These are phyloP conservation scores for Leccinellum albellum DNA, from an alignment of 768 basidiomycete species.

Conservation along the genomic window DNA sequence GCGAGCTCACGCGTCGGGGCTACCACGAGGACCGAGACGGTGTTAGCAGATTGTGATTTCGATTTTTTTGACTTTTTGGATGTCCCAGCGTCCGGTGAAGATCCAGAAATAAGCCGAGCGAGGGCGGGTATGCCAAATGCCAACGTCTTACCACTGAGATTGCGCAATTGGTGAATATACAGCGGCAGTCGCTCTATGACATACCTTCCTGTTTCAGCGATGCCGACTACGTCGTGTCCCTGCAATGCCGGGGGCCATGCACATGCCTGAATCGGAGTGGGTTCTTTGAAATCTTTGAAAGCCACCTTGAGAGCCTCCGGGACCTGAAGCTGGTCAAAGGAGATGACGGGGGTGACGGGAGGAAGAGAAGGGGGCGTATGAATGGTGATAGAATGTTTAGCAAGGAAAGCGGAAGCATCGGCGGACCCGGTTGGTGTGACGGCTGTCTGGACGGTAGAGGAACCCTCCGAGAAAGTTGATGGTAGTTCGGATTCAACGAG, in stretches of 20 bases:
- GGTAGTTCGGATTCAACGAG: neutral
- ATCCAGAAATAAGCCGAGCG: constrained; percentile 51
- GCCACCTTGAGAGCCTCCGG: constrained; percentile 57
- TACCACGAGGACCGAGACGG: constrained; percentile 70
- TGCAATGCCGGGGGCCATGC: constrained; percentile 87
- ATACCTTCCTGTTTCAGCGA: constrained; percentile 92
- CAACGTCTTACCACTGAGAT: constrained; percentile 83
- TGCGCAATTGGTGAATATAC: constrained; percentile 1
- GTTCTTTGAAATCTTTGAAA: constrained; percentile 73
- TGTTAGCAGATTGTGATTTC: constrained; percentile 24
- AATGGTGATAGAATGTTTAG: constrained; percentile 71
- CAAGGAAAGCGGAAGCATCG: constrained; percentile 62
- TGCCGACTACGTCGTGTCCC: constrained; percentile 87
- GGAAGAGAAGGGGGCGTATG: constrained; percentile 46
- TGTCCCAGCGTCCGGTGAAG: constrained; percentile 16
- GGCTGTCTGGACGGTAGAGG: constrained; percentile 21
- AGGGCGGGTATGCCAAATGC: constrained; percentile 94
- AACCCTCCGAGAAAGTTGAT: neutral
- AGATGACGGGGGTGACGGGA: constrained; percentile 59
- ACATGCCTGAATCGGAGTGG: constrained; percentile 94
- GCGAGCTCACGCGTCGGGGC: constrained; percentile 97
- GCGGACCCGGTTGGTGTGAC: constrained; percentile 10
- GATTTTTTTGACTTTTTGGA: constrained; percentile 28
- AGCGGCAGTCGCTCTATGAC: constrained; percentile 4
- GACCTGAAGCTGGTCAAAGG: constrained; percentile 72